phyloP scores from a whole-genome alignment of 108 stramenopile species.

The Cyclostephanos tholiformis region DNA sequence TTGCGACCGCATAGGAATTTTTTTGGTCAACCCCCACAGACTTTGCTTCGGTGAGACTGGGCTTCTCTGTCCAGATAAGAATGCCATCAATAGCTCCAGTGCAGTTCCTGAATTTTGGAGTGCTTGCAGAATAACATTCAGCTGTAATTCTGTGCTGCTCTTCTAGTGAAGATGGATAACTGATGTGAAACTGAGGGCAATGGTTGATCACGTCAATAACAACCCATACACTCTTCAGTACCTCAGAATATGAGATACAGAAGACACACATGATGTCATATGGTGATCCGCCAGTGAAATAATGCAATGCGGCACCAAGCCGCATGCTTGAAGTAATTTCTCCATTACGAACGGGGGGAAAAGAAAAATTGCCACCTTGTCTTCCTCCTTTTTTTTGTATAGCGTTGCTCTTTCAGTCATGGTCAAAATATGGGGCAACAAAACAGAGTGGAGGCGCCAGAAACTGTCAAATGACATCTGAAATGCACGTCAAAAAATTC shows the following conservation, averaged over 20 bases:
- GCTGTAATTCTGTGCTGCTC: constrained; percentile 38
- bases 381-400: background rate
- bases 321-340: constrained; percentile 12
- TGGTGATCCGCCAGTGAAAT: constrained; percentile 27
- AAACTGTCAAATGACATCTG: no score
- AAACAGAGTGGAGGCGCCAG: no score
- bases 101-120: constrained; percentile 20
- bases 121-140: constrained; percentile 25
- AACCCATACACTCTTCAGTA: constrained; percentile 4
- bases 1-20: constrained; percentile 47
- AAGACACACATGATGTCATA: constrained; percentile 17
- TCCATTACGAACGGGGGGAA: constrained; percentile 17
- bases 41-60: constrained; percentile 11
- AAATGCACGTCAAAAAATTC: no score
- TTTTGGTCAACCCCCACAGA: constrained; percentile 17
- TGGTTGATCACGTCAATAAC: no score
- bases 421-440: no score
- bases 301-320: constrained; percentile 20
- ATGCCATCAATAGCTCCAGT: constrained; percentile 52
- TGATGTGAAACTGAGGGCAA: constrained; percentile 7
- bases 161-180: constrained; percentile 21
- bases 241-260: constrained; percentile 14
- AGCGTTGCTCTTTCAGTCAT: no score
- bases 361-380: background rate
- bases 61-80: constrained; percentile 37